Evolutionary conservation across 140 eudicot species (phyloP).

Genomic region (Erigeron philadelphicus): DNA sequence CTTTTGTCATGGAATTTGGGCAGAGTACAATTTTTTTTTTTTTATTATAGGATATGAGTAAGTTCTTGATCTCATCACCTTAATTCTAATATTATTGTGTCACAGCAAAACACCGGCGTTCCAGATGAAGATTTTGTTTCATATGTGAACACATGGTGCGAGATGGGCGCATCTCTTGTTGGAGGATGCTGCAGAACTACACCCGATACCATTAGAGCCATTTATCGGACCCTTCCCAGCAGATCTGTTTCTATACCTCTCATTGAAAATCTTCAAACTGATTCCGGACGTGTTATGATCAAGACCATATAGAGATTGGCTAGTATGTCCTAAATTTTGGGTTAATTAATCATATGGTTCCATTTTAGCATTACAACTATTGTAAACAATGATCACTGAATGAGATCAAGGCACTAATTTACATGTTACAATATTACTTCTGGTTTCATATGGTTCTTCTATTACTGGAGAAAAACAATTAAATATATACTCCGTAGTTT

Average conservation of each 20-base stretch:
- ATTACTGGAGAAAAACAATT: neutral
- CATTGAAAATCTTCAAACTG: slow-evolving; percentile 25
- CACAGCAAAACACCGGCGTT: slow-evolving; percentile 54
- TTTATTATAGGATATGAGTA: neutral
- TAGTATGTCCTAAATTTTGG: neutral
- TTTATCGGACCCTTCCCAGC: slow-evolving; percentile 38
- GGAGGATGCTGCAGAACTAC: slow-evolving; percentile 93
- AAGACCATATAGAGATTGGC: slow-evolving; percentile 21
- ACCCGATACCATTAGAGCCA: slow-evolving; percentile 70
- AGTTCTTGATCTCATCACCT: neutral
- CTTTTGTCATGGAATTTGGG: neutral
- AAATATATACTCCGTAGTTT: no score
- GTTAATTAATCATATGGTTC: neutral
- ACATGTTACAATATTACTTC: slow-evolving; percentile 7
- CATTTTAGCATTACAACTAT: slow-evolving; percentile 8
- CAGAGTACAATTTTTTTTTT: neutral
- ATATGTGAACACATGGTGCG: slow-evolving; percentile 63
- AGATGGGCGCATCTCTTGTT: slow-evolving; percentile 71
- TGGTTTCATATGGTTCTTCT: slow-evolving; percentile 2
- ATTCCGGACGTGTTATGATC: slow-evolving; percentile 23
- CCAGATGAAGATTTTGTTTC: slow-evolving; percentile 72
- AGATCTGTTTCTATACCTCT: slow-evolving; percentile 18
- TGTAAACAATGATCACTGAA: neutral
- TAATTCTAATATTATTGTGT: neutral
- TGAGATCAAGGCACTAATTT: slow-evolving; percentile 1